Percentiles rank a stretch among this genome's conserved stretches.
Conservation (phyloP, 208 protist species). For the Acanthamoeba royreba region DNA sequence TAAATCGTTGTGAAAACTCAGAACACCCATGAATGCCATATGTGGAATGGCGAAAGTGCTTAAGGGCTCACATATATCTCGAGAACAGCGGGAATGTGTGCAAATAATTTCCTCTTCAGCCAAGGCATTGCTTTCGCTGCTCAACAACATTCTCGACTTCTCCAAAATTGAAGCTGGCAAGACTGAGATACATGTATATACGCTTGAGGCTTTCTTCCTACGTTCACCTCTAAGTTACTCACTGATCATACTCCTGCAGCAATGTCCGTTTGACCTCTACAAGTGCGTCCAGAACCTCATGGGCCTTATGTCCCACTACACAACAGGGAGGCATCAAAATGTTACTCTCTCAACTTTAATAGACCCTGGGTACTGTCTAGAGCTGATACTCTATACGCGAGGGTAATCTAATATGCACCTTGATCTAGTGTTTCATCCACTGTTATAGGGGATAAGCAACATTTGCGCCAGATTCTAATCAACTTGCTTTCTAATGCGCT, state of each 20-base stretch:
- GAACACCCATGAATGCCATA: slow-evolving; percentile 58
- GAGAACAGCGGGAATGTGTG: neutral
- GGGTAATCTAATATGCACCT: slow-evolving; percentile 9
- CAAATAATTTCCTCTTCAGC: slow-evolving; percentile 49
- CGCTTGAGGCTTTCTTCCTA: slow-evolving; percentile 27
- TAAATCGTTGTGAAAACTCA: too few species aligned
- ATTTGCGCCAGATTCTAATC: slow-evolving; percentile 23
- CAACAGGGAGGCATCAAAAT: neutral
- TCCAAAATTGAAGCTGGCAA: slow-evolving; percentile 55
- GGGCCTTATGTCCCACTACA: neutral
- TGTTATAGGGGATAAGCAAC: slow-evolving; percentile 40
- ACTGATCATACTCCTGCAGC: neutral
- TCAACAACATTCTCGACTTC: slow-evolving; percentile 66
- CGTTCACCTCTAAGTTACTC: neutral
- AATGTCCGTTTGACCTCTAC: slow-evolving; percentile 18
- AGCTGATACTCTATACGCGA: too few species aligned
- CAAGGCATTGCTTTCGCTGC: slow-evolving; percentile 3
- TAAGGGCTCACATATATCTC: neutral
- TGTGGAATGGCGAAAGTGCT: slow-evolving; percentile 48
- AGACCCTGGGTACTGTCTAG: too few species aligned
- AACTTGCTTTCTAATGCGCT: slow-evolving; percentile 55
- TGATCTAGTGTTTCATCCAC: neutral
- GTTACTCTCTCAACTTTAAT: too few species aligned
- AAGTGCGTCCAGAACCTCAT: neutral
- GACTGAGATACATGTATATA: slow-evolving; percentile 3